A percentile compares a stretch with the other conserved stretches of the same genome.
These are phyloP conservation scores for Globisporangium perplexum DNA, from an alignment of 352 stramenopile species.

Conservation along the genomic window DNA sequence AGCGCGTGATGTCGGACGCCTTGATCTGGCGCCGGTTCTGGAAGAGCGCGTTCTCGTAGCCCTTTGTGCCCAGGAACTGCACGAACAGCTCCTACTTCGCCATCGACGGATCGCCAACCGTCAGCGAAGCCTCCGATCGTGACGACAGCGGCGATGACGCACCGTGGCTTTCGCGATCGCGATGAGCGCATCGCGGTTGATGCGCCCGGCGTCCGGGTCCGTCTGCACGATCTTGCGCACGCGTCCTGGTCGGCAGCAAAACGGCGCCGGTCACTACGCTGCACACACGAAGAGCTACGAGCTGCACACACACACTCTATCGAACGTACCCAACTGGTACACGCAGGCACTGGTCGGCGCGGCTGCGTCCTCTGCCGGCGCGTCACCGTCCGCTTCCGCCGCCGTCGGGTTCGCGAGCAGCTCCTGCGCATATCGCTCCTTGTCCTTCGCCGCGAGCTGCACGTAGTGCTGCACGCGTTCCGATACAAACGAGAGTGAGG, in stretches of 20 bases:
- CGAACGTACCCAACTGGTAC: constrained; percentile 38
- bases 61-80: constrained; percentile 87
- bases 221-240: constrained; percentile 93
- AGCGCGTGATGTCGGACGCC: constrained; percentile 59
- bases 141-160: constrained; percentile 6
- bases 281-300: constrained; percentile 17
- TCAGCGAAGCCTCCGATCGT: no score
- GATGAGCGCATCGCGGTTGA: constrained; percentile 90
- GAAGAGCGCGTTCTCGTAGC: constrained; percentile 80
- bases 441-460: constrained; percentile 81
- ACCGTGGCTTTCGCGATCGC: constrained; percentile 91
- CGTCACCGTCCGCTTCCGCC: constrained; percentile 39
- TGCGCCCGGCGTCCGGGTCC: constrained; percentile 87
- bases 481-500: not conserved
- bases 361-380: constrained; percentile 23
- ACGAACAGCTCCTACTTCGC: constrained; percentile 85
- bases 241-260: constrained; percentile 36
- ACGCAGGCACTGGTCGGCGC: constrained; percentile 33
- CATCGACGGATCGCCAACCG: not conserved
- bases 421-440: constrained; percentile 75
- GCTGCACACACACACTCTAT: not conserved
- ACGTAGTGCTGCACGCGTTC: constrained; percentile 53
- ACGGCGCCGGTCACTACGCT: not conserved
- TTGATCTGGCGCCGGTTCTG: constrained; percentile 83
- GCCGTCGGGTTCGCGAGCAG: constrained; percentile 56